Conservation (phyloP, 441 rosid species). For the Syzygium syzygioides region DNA sequence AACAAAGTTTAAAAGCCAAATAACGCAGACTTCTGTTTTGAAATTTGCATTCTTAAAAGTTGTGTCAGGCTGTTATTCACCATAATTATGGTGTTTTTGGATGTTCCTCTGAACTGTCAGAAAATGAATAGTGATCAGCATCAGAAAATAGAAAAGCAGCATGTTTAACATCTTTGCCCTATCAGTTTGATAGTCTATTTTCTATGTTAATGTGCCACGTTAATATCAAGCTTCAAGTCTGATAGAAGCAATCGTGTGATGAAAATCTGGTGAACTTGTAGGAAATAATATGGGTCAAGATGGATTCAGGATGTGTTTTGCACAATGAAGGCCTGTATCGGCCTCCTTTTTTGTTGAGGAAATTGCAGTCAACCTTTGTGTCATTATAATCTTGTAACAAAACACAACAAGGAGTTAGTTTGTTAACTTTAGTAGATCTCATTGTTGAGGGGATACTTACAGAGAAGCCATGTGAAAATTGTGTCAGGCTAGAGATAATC, state of each 20-base stretch:
- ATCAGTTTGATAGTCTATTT: background rate
- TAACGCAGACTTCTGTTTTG: background rate
- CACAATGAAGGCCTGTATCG: background rate
- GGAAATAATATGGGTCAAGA: background rate
- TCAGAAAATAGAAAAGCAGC: background rate
- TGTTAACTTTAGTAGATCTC: background rate
- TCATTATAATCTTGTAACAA: background rate
- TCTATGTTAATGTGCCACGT: background rate
- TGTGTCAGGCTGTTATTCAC: background rate
- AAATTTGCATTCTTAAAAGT: background rate
- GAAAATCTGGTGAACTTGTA: background rate
- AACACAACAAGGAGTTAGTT: background rate
- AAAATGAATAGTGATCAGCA: background rate
- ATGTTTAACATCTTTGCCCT: background rate
- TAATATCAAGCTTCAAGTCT: background rate
- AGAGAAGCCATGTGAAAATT: background rate
- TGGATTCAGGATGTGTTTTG: background rate
- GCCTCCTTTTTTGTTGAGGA: background rate
- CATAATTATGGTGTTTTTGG: background rate
- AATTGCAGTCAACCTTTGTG: background rate
- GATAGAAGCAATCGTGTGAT: background rate
- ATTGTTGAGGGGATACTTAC: background rate
- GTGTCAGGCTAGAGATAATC: conserved; percentile 31
- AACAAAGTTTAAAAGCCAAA: background rate
- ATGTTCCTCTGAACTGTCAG: background rate